A percentile compares a stretch with the other conserved stretches of the same genome.
Evolutionary conservation across 345 rosid genomes (phyloP).

Genomic region (Ceriops tagal): DNA sequence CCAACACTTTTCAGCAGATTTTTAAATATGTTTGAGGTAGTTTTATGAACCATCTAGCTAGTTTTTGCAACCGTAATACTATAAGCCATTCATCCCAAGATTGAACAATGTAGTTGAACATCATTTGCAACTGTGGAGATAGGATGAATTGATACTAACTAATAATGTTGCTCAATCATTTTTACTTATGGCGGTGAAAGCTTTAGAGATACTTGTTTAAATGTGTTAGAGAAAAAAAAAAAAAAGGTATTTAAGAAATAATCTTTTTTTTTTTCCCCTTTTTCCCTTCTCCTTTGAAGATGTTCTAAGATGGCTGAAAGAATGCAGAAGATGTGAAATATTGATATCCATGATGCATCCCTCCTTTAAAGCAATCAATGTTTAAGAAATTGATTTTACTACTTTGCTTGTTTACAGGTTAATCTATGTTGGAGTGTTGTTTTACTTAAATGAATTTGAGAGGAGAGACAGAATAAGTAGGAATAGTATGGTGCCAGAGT

Average conservation of each 20-base stretch:
- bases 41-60: constrained; percentile 21
- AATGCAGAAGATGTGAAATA: too few relatives aligned
- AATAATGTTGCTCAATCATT: background rate
- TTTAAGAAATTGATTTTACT: too few relatives aligned
- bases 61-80: background rate
- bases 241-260: background rate
- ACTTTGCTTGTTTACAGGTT: too few relatives aligned
- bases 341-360: too few relatives aligned
- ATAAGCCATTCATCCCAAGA: background rate
- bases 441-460: too few relatives aligned
- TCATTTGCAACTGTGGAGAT: background rate
- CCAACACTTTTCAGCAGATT: constrained; percentile 73
- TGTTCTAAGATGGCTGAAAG: background rate
- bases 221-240: background rate
- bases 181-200: too few relatives aligned
- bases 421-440: too few relatives aligned
- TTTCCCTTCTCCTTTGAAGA: background rate
- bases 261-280: background rate
- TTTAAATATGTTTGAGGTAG: constrained; percentile 97
- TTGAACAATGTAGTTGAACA: background rate
- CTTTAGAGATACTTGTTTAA: background rate
- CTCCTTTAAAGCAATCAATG: too few relatives aligned
- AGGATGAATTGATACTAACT: background rate
- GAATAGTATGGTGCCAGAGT: too few relatives aligned
- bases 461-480: too few relatives aligned